A percentile compares a stretch with the other conserved stretches of the same genome.
Evolutionary conservation across 225 moss, liverwort and hornwort genomes (phyloP).

Genomic region (Anthoceros angustus): DNA sequence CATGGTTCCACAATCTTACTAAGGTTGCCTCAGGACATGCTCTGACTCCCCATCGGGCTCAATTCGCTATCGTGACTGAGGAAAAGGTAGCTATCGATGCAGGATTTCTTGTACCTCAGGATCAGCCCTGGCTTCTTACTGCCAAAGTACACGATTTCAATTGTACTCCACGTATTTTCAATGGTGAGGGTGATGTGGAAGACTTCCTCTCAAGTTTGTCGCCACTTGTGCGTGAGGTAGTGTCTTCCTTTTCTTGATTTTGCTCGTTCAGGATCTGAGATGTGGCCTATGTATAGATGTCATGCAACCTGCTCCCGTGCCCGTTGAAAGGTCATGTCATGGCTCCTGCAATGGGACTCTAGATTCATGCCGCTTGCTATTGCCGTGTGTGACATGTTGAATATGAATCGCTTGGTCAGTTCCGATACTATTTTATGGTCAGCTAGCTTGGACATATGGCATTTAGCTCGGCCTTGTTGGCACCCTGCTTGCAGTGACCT

Average conservation of each 20-base stretch:
- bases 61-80: slow-evolving; percentile 15
- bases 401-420: too few relatives aligned
- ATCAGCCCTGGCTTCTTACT: slow-evolving; percentile 20
- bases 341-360: too few relatives aligned
- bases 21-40: slow-evolving; percentile 11
- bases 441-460: too few relatives aligned
- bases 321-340: slow-evolving; percentile 4
- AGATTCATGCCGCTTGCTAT: too few relatives aligned
- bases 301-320: too few relatives aligned
- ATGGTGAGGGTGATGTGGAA: slow-evolving; percentile 17
- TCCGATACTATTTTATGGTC: too few relatives aligned
- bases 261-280: too few relatives aligned
- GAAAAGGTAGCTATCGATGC: slow-evolving; percentile 16
- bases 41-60: slow-evolving; percentile 16
- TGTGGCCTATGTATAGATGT: too few relatives aligned
- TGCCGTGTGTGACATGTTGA: too few relatives aligned
- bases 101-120: slow-evolving; percentile 9
- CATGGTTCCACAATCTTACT: slow-evolving; percentile 19
- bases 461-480: too few relatives aligned
- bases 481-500: too few relatives aligned
- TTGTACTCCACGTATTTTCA: slow-evolving; percentile 12
- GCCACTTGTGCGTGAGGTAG: slow-evolving; percentile 18
- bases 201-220: slow-evolving; percentile 17
- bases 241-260: background rate
- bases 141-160: slow-evolving; percentile 19